Percentiles rank a stretch among this genome's conserved stretches.
Conservation (phyloP, 2,329 filamentous ascomycete genomes). For the Venturia asperata region DNA sequence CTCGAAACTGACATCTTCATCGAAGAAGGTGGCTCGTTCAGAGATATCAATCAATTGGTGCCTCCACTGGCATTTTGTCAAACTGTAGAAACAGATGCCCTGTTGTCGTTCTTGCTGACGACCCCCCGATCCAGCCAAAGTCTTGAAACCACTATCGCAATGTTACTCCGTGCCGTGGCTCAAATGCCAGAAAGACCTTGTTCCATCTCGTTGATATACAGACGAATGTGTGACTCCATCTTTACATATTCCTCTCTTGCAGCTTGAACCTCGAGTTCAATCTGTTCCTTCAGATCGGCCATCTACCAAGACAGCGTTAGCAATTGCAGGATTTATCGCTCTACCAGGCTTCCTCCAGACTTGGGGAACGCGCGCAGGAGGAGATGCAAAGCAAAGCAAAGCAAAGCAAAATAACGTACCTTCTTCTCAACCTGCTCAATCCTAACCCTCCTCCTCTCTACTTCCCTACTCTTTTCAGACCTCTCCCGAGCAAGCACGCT, state of each 20-base stretch:
- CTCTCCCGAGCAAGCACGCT: slow-evolving; percentile 76
- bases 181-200: slow-evolving; percentile 54
- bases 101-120: background rate
- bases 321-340: background rate
- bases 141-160: background rate
- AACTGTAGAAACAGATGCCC: background rate
- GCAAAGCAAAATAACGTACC: slow-evolving; percentile 45
- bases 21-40: no score
- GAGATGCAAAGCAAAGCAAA: background rate
- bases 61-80: background rate
- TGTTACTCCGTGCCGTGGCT: no score
- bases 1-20: no score
- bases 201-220: slow-evolving; percentile 99
- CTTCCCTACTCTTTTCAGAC: slow-evolving; percentile 78
- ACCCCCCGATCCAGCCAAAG: background rate
- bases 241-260: slow-evolving; percentile 94
- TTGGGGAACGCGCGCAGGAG: background rate
- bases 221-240: slow-evolving; percentile 92
- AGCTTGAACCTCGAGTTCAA: slow-evolving; percentile 85
- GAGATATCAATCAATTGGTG: no score
- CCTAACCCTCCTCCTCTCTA: slow-evolving; percentile 82
- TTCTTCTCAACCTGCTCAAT: slow-evolving; percentile 99
- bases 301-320: slow-evolving; percentile 63
- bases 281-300: slow-evolving; percentile 94
- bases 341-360: no score